These are phyloP conservation scores for Acanthamoeba healyi DNA, from an alignment of 208 protist genomes.

Conservation along the genomic window DNA sequence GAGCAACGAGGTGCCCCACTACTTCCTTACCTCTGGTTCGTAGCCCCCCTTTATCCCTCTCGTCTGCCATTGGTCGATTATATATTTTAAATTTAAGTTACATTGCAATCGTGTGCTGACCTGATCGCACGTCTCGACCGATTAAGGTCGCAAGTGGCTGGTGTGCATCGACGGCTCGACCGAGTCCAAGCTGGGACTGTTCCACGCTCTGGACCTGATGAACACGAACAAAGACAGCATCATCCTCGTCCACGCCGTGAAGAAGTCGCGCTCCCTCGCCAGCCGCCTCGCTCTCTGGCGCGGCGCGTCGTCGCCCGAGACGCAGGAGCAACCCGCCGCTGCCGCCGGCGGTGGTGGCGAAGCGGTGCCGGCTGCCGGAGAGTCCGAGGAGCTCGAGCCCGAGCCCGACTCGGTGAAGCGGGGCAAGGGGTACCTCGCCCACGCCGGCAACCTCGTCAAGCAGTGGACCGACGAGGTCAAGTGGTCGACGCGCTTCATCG, in stretches of 20 bases:
- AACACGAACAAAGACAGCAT: not conserved
- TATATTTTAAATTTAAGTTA: too few relatives aligned
- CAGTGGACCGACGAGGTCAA: slow-evolving; percentile 37
- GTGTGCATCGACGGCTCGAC: slow-evolving; percentile 23
- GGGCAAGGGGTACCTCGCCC: slow-evolving; percentile 32
- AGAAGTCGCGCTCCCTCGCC: slow-evolving; percentile 18
- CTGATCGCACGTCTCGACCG: too few relatives aligned
- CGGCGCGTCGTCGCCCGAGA: not conserved
- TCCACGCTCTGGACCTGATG: not conserved
- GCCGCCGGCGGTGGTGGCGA: too few relatives aligned
- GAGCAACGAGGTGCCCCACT: slow-evolving; percentile 19
- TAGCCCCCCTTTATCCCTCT: too few relatives aligned
- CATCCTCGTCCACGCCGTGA: slow-evolving; percentile 1
- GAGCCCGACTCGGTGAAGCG: slow-evolving; percentile 2
- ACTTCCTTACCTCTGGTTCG: slow-evolving; percentile 8
- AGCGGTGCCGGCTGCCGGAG: too few relatives aligned
- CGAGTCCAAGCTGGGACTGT: slow-evolving; percentile 21
- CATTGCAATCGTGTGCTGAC: not conserved
- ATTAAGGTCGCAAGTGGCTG: not conserved
- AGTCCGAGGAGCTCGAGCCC: not conserved
- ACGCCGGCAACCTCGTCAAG: slow-evolving; percentile 21
- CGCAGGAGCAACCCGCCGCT: not conserved
- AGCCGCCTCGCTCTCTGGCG: not conserved
- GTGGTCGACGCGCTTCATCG: not conserved
- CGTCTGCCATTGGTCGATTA: too few relatives aligned